Evolutionary conservation across 2,329 filamentous ascomycete genomes (phyloP).

Genomic region (Sclerotinia spermophila): DNA sequence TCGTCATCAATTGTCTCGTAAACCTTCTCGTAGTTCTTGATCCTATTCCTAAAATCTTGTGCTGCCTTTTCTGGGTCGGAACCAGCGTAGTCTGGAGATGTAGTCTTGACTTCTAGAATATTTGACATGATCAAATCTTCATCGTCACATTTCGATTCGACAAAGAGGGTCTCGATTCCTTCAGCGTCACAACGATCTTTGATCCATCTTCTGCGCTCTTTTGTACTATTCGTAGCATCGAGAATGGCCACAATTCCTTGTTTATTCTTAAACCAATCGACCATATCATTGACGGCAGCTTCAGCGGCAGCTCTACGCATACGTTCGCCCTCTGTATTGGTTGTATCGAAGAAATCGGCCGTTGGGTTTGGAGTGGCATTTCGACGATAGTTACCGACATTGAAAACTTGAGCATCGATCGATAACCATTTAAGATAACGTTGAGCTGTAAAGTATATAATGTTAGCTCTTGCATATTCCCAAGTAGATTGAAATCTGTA

Average conservation of each 20-base stretch:
- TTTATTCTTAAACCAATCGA: conserved; percentile 78
- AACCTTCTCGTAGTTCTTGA: conserved; percentile 94
- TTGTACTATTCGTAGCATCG: conserved; percentile 96
- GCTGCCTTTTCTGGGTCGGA: conserved; percentile 92
- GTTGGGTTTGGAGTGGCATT: conserved; percentile 83
- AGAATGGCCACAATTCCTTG: conserved; percentile 87
- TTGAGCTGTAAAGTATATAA: conserved; percentile 58
- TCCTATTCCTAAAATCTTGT: conserved; percentile 87
- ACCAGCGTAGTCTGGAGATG: conserved; percentile 88
- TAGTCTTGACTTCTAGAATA: conserved; percentile 95
- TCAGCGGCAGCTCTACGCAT: conserved; percentile 85
- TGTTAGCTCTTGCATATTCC: background rate
- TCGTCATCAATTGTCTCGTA: conserved; percentile 92
- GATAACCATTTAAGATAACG: conserved; percentile 97
- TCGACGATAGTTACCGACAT: conserved; percentile 93
- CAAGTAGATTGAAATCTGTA: background rate
- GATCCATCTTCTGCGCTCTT: conserved; percentile 86
- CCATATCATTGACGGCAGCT: conserved; percentile 89
- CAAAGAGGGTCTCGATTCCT: conserved; percentile 86
- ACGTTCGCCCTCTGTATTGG: conserved; percentile 85
- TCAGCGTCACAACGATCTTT: conserved; percentile 71
- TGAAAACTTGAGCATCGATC: conserved; percentile 91
- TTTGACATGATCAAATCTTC: conserved; percentile 97
- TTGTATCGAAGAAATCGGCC: conserved; percentile 92
- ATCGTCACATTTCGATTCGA: conserved; percentile 95